phyloP scores from a whole-genome alignment of 2,329 filamentous ascomycete genomes.

The Biscogniauxia mediterranea region DNA sequence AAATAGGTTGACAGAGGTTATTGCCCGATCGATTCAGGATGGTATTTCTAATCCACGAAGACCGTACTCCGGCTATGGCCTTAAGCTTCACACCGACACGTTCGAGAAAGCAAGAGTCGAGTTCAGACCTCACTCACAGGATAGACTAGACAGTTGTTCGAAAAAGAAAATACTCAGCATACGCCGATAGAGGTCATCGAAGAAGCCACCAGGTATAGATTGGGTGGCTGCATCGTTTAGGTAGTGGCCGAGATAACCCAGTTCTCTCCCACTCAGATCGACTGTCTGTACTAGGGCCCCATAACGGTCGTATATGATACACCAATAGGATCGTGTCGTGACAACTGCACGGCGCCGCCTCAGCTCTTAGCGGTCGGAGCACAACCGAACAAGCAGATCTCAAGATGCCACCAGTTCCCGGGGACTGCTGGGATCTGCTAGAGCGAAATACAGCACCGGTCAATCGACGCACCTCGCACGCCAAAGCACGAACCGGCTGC shows the following conservation, averaged over 20 bases:
- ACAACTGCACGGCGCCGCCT: background rate
- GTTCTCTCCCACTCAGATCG: background rate
- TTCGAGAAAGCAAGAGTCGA: background rate
- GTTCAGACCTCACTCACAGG: background rate
- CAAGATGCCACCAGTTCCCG: slow-evolving; percentile 20
- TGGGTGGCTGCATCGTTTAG: no score
- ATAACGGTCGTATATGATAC: background rate
- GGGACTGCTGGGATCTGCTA: slow-evolving; percentile 23
- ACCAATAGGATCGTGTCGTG: background rate
- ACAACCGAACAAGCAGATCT: background rate
- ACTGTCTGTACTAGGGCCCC: background rate
- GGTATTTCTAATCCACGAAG: background rate
- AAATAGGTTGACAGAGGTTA: background rate
- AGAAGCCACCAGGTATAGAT: no score
- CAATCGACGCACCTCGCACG: slow-evolving; percentile 20
- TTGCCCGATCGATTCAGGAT: background rate
- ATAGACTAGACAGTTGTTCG: background rate
- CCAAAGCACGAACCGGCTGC: slow-evolving; percentile 24
- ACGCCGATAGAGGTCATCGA: no score
- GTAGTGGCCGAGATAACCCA: background rate
- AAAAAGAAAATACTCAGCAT: no score
- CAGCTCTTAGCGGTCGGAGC: background rate
- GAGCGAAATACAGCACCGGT: slow-evolving; percentile 15
- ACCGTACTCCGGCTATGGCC: background rate
- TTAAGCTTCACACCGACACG: background rate